Percentiles rank a stretch among this genome's conserved stretches.
phyloP scores from a whole-genome alignment of 371 early-diverging fungal genomes.

The Chytridiales sp. region DNA sequence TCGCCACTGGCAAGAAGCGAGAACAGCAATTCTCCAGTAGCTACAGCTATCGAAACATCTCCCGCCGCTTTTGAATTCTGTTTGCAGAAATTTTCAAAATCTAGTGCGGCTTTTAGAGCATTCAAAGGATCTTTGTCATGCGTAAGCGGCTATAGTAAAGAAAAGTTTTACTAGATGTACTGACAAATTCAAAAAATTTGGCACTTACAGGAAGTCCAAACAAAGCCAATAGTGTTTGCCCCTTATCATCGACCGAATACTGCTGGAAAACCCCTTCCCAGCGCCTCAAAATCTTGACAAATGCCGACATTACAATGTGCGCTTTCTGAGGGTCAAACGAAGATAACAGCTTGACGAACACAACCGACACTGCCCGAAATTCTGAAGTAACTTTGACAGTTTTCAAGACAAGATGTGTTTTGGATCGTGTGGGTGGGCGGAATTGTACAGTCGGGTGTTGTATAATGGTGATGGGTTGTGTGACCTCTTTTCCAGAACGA shows the following conservation, averaged over 20 bases:
- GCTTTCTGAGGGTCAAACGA: constrained; percentile 1
- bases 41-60: not conserved
- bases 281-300: not conserved
- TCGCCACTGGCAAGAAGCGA: not conserved
- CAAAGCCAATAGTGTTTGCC: constrained; percentile 11
- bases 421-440: not conserved
- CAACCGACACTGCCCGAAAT: not conserved
- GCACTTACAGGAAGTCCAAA: constrained; percentile 14
- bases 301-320: not conserved
- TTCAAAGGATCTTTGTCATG: constrained; percentile 3
- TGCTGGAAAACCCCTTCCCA: constrained; percentile 13
- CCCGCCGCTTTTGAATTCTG: not conserved
- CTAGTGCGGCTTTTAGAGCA: not conserved
- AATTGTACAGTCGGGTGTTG: too few relatives aligned
- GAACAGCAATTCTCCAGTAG: constrained; percentile 11
- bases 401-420: too few relatives aligned
- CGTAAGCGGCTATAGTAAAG: not conserved
- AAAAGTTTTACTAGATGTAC: not conserved
- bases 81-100: not conserved
- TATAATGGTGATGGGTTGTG: too few relatives aligned
- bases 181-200: not conserved
- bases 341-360: constrained; percentile 5
- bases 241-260: constrained; percentile 17
- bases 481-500: too few relatives aligned
- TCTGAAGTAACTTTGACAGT: not conserved